Base-by-base conservation (phyloP, 129 eudicot genomes). In the Pseudognaphalium luteoalbum region DNA sequence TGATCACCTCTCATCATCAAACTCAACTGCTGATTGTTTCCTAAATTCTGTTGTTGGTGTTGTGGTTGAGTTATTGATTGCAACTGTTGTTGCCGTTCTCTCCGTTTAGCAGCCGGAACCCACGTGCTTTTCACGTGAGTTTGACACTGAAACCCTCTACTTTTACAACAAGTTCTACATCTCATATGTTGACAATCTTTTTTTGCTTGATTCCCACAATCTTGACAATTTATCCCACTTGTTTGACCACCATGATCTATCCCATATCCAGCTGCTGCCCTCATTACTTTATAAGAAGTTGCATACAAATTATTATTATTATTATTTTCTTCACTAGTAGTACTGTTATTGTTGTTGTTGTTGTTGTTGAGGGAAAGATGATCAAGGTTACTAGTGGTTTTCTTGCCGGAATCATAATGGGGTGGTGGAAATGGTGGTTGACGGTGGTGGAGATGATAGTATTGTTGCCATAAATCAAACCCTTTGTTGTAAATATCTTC, bases 81-180 rank as follows among this genome's bases (percentile, higher is more conserved):
- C 12, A 76, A 75, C 51, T 88, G 91, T 25, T 88, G 97, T 1
- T 83, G 90, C 7, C 96, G 75, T 74, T 92, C 97, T 19, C 97
- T 87, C 41, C 97, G 80, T 69, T 87, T 89, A 20, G 96, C 91
- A 1, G 97, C 97, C 3, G 97, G 97, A 67, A 92, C 91, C 97
- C 97, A 92, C 6, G 97, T 91, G 88, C 95, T 88, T 78, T 88
- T 91, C 65, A 91, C 86, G 62, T 91, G 97, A 12, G 97, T 92
- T 30, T 86, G 90, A 56, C 97, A 92, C 29, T 67, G 89, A 74
- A 87, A 85, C 52, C 97, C 97, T 25, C 96, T 83, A 76, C 96
- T 89, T 79, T 89, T 89, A 11, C 97, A 92, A 76, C 97, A 92
- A 28, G 91, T 92, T 81, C 97, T 75, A 67, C 97, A 92, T 79